A percentile compares a stretch with the other conserved stretches of the same genome.
Evolutionary conservation across 2,329 filamentous ascomycete genomes (phyloP).

Genomic region (Byssochlamys sp.): DNA sequence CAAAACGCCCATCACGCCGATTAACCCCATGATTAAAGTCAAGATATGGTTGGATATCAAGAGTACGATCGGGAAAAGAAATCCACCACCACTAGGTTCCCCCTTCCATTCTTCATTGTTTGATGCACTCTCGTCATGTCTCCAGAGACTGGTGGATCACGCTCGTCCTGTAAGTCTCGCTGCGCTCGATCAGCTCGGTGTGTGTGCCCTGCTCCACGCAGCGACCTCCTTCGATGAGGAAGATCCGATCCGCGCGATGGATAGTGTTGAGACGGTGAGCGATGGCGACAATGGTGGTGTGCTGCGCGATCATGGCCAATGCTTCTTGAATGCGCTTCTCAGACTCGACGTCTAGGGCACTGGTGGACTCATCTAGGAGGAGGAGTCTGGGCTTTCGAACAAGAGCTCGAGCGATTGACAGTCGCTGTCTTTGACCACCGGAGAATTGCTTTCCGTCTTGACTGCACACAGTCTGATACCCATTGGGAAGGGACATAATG

Average conservation of each 20-base stretch:
- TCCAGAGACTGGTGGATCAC: constrained; percentile 41
- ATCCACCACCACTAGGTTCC: background rate
- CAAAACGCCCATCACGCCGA: background rate
- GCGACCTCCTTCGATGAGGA: constrained; percentile 44
- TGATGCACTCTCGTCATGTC: constrained; percentile 6
- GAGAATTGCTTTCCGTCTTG: constrained; percentile 47
- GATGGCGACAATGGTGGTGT: constrained; percentile 33
- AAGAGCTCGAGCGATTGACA: constrained; percentile 51
- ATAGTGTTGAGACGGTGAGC: constrained; percentile 35
- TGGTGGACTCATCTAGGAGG: constrained; percentile 54
- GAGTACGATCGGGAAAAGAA: background rate
- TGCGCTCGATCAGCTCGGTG: constrained; percentile 39
- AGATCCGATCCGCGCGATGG: constrained; percentile 67
- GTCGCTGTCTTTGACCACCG: constrained; percentile 50
- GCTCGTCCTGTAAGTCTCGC: constrained; percentile 42
- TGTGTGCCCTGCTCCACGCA: constrained; percentile 43
- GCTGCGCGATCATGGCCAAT: constrained; percentile 22
- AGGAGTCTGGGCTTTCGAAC: constrained; percentile 46
- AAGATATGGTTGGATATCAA: background rate
- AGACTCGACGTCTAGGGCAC: constrained; percentile 47
- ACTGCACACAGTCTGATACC: constrained; percentile 54
- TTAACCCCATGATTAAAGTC: background rate
- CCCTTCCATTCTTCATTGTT: background rate
- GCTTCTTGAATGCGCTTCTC: constrained; percentile 40
- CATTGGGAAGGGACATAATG: constrained; percentile 52